Conservation (phyloP, 345 rosid species). For the Eucalyptus marginata region DNA sequence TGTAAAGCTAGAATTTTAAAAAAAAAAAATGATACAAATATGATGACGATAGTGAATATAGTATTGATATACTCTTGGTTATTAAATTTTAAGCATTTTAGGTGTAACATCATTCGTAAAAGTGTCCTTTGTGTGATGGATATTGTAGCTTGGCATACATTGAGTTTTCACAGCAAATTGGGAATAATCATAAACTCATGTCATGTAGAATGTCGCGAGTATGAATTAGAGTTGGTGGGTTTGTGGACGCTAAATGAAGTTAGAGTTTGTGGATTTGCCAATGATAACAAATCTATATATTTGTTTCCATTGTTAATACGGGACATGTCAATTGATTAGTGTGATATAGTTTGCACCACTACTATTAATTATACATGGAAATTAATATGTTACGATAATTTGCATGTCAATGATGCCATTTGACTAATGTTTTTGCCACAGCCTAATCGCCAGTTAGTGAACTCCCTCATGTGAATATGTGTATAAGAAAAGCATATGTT, state of each 20-base stretch:
- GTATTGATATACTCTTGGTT: neutral
- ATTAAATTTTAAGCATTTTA: too few relatives aligned
- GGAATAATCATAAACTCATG: neutral
- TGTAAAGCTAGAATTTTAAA: neutral
- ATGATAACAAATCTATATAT: neutral
- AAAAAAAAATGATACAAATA: too few relatives aligned
- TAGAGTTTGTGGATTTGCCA: neutral
- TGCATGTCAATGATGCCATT: neutral
- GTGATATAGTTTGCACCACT: neutral
- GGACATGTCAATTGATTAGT: neutral
- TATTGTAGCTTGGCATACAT: neutral
- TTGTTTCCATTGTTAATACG: neutral
- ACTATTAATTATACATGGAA: neutral
- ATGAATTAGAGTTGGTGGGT: neutral
- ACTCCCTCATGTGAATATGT: neutral
- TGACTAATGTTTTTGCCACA: neutral
- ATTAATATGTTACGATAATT: neutral
- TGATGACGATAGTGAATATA: neutral
- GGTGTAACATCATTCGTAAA: neutral
- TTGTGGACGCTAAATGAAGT: neutral
- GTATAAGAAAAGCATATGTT: neutral
- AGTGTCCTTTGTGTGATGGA: neutral
- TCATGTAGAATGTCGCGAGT: neutral
- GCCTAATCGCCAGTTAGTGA: neutral
- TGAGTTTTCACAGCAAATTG: neutral